Percentiles rank a stretch among this genome's conserved stretches.
Evolutionary conservation across 2,329 filamentous ascomycete species (phyloP).

Genomic region (Aspergillus niger): DNA sequence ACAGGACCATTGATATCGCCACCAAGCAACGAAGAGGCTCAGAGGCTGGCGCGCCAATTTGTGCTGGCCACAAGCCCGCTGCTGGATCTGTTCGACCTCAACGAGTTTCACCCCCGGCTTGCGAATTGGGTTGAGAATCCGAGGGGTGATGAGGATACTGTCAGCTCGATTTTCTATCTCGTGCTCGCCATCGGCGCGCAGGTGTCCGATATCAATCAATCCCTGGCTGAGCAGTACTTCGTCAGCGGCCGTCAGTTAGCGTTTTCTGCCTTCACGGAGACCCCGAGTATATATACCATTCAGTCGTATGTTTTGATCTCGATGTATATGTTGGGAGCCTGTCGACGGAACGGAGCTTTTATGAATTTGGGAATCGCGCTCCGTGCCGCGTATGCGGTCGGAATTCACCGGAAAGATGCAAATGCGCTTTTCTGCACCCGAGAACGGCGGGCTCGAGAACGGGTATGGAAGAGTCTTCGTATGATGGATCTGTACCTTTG

Average conservation of each 20-base stretch:
- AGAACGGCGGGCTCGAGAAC: constrained; percentile 47
- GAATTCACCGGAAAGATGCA: constrained; percentile 55
- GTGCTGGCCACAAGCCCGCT: constrained; percentile 51
- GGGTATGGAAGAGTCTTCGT: constrained; percentile 56
- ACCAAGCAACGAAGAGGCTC: constrained; percentile 43
- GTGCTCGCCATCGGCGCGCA: constrained; percentile 55
- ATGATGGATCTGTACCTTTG: constrained; percentile 56
- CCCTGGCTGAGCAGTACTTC: constrained; percentile 51
- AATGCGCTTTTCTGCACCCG: constrained; percentile 52
- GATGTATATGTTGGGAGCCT: constrained; percentile 55
- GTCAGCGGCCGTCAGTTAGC: constrained; percentile 48
- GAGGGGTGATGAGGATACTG: constrained; percentile 42
- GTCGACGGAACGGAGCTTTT: constrained; percentile 56
- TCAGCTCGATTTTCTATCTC: constrained; percentile 53
- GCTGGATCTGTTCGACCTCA: constrained; percentile 52
- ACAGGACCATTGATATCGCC: constrained; percentile 31
- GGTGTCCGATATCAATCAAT: constrained; percentile 42
- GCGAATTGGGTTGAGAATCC: constrained; percentile 42
- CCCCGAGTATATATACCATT: constrained; percentile 53
- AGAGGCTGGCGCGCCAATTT: constrained; percentile 47
- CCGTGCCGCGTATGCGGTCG: constrained; percentile 55
- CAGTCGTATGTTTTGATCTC: constrained; percentile 56
- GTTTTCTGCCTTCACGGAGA: constrained; percentile 50
- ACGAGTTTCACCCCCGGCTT: constrained; percentile 46
- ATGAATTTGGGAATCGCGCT: constrained; percentile 56